Base-by-base conservation (phyloP, 257 asterid genomes). In the Ilex asprella region DNA sequence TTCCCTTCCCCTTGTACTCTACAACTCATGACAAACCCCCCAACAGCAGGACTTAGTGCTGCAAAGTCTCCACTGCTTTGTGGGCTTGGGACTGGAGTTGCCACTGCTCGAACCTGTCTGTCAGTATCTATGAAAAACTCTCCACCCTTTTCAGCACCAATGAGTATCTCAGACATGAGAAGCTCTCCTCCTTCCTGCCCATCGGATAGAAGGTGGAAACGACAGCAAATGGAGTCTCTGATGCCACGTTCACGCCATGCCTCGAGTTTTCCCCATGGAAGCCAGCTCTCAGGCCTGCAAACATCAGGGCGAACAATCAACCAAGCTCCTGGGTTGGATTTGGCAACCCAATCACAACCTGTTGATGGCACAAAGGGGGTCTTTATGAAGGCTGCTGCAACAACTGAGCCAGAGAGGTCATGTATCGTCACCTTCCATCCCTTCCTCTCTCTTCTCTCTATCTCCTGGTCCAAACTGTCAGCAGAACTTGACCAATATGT, bases 291-390 rank as follows among this genome's bases (percentile, higher is more conserved):
- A 0, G 87, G 79, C 69, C 85, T 71, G 81, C 83, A 74, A 15
- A 86, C 67, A 61, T 92, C 95, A 2, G 96, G 98, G 2, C 86
- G 86, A 70, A 89, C 98, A 2, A 92, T 92, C 78, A 92, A 56
- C 98, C 98, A 92, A 74, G 98, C 97, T 76, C 98, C 97, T 16
- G 98, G 97, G 86, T 92, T 92, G 79, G 98, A 92, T 69, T 82
- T 83, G 2, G 95, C 93, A 55, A 92, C 98, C 95, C 93, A 86
- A 78, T 92, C 98, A 74, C 98, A 79, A 62, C 98, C 97, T 30
- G 95, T 72, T 65, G 95, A 83, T 12, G 98, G 98, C 55, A 92
- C 98, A 50, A 92, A 92, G 0, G 98, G 98, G 52, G 97, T 92
- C 8, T 93, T 86, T 63, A 92, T 92, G 83, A 92, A 92, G 60